Percentiles rank a stretch among this genome's conserved stretches.
phyloP scores from a whole-genome alignment of 2,329 filamentous ascomycete species.

The Paracoccidioides lutzii region DNA sequence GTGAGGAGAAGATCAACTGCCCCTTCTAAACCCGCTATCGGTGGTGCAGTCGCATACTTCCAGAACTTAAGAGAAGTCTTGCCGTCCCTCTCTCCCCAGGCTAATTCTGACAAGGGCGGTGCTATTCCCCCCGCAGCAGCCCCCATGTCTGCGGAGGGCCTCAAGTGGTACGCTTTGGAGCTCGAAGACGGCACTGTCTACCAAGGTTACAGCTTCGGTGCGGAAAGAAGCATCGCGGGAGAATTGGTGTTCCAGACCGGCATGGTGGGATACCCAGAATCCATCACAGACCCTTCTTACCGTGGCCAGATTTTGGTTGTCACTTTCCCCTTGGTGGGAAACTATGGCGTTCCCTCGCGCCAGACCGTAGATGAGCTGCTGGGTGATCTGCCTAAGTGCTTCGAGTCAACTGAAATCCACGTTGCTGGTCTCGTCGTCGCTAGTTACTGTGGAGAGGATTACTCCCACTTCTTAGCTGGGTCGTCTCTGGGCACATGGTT shows the following conservation, averaged over 20 bases:
- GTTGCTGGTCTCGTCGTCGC: constrained; percentile 83
- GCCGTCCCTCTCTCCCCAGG: constrained; percentile 18
- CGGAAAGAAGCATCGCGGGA: constrained; percentile 83
- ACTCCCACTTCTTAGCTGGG: constrained; percentile 80
- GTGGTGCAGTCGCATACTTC: constrained; percentile 28
- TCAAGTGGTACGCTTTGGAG: constrained; percentile 70
- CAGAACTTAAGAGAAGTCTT: constrained; percentile 20
- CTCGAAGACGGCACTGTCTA: constrained; percentile 83
- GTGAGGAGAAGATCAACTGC: constrained; percentile 18
- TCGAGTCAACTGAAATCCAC: constrained; percentile 87
- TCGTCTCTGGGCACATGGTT: constrained; percentile 91
- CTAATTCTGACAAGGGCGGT: constrained; percentile 19
- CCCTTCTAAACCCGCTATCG: constrained; percentile 28
- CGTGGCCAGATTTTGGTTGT: constrained; percentile 91
- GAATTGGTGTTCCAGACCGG: constrained; percentile 99
- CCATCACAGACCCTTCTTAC: constrained; percentile 76
- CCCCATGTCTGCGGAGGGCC: constrained; percentile 39
- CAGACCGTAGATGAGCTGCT: constrained; percentile 75
- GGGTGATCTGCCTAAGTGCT: constrained; percentile 75
- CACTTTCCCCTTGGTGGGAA: constrained; percentile 89
- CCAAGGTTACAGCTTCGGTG: constrained; percentile 93
- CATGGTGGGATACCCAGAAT: constrained; percentile 98
- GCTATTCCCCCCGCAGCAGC: constrained; percentile 48
- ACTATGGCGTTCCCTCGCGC: constrained; percentile 89
- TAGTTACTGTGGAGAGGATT: constrained; percentile 88